Conservation (phyloP, 2,329 filamentous ascomycete genomes). For the Diaporthe sp. region DNA sequence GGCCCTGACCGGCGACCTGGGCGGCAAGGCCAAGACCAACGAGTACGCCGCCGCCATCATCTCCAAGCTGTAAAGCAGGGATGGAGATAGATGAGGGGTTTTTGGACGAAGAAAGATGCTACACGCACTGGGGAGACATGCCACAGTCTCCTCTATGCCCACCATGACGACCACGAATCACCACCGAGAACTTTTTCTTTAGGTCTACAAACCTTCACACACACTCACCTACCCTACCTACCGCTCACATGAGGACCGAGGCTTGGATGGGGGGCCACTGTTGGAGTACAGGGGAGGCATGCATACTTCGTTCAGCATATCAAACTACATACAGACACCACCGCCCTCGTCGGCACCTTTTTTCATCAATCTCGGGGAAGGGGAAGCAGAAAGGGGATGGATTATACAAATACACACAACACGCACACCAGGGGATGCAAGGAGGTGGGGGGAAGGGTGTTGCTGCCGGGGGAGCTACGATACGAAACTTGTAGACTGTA, state of each 20-base stretch:
- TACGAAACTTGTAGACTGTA: slow-evolving; percentile 33
- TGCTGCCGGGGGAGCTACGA: slow-evolving; percentile 9
- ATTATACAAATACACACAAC: neutral
- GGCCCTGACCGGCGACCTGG: slow-evolving; percentile 94
- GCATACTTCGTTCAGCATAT: slow-evolving; percentile 26
- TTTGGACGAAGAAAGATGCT: neutral
- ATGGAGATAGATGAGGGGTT: no score
- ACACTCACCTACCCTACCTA: neutral
- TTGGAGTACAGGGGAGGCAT: slow-evolving; percentile 28
- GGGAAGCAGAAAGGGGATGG: neutral
- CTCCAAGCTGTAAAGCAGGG: slow-evolving; percentile 66
- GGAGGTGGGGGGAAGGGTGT: neutral
- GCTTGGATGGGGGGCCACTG: slow-evolving; percentile 26
- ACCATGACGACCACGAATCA: slow-evolving; percentile 9
- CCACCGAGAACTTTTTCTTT: neutral
- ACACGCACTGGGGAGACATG: neutral
- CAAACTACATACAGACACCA: slow-evolving; percentile 32
- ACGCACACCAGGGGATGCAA: neutral
- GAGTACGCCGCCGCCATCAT: slow-evolving; percentile 97
- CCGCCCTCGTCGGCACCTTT: slow-evolving; percentile 24
- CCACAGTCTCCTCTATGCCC: neutral
- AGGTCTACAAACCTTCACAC: neutral
- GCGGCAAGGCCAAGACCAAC: slow-evolving; percentile 94
- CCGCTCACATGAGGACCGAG: slow-evolving; percentile 4
- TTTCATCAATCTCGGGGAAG: slow-evolving; percentile 5